Conservation (phyloP, 108 stramenopile species). For the Stephanodiscus triporus region DNA sequence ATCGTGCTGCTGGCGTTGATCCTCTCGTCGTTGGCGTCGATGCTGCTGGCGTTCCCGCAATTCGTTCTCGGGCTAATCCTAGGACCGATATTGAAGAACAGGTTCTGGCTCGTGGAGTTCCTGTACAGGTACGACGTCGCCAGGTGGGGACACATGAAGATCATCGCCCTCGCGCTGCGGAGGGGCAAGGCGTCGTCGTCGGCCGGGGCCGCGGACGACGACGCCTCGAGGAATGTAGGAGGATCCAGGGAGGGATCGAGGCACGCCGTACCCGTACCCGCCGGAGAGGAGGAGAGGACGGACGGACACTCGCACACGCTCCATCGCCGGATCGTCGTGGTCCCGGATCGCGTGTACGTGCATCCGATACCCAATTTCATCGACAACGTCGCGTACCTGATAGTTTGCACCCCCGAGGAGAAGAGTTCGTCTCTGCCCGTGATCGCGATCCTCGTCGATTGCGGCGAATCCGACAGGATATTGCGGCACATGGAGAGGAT, state of each 20-base stretch:
- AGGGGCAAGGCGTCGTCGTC: neutral
- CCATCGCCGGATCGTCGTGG: conserved; percentile 71
- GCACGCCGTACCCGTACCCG: too few relatives aligned
- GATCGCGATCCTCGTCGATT: conserved; percentile 69
- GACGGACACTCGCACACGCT: conserved; percentile 68
- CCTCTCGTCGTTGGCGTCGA: conserved; percentile 48
- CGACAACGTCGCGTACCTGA: conserved; percentile 78
- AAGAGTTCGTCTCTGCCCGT: conserved; percentile 32
- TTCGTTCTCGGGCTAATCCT: conserved; percentile 70
- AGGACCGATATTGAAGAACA: conserved; percentile 56
- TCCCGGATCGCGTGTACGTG: conserved; percentile 70
- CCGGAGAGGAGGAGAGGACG: conserved; percentile 1
- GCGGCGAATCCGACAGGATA: conserved; percentile 64
- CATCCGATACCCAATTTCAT: conserved; percentile 74
- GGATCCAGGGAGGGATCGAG: neutral
- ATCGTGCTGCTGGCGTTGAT: conserved; percentile 54
- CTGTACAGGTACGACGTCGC: conserved; percentile 68
- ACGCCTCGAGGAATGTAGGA: conserved; percentile 8
- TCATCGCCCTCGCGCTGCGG: conserved; percentile 22
- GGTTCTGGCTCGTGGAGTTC: conserved; percentile 74
- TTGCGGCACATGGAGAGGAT: conserved; percentile 58
- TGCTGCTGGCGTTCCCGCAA: conserved; percentile 56
- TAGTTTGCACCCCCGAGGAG: conserved; percentile 63
- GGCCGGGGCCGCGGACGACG: too few relatives aligned
- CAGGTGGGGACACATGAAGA: conserved; percentile 69